Percentiles rank a stretch among this genome's conserved stretches.
Evolutionary conservation across 768 basidiomycete species (phyloP).

Genomic region (Pulveroboletus sp.): DNA sequence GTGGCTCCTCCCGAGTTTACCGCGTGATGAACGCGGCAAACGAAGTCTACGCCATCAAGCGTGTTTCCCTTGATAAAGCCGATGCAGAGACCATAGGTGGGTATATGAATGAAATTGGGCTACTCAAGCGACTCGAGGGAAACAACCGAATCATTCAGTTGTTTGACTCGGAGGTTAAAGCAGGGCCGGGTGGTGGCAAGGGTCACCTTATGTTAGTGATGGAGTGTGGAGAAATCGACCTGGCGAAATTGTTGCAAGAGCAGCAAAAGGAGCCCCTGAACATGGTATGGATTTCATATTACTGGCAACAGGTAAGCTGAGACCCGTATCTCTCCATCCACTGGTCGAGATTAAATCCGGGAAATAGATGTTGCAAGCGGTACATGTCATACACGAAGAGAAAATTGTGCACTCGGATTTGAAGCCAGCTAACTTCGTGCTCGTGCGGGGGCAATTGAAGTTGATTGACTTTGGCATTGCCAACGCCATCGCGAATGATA

Average conservation of each 20-base stretch:
- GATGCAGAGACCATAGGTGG: conserved; percentile 86
- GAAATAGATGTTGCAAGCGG: conserved; percentile 90
- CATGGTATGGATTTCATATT: conserved; percentile 92
- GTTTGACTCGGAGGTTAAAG: conserved; percentile 84
- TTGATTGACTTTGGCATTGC: conserved; percentile 99
- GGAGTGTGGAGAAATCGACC: conserved; percentile 95
- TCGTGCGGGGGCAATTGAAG: conserved; percentile 93
- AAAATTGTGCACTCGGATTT: conserved; percentile 98
- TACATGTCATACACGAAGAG: conserved; percentile 97
- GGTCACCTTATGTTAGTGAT: conserved; percentile 82
- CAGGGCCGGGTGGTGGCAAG: conserved; percentile 57
- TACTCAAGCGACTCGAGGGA: conserved; percentile 90
- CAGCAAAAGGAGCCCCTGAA: conserved; percentile 81
- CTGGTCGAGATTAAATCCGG: background rate
- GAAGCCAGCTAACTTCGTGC: conserved; percentile 97
- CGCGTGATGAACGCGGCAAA: conserved; percentile 75
- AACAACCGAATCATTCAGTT: conserved; percentile 89
- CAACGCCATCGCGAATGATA: conserved; percentile 97
- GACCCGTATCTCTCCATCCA: background rate
- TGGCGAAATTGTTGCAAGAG: conserved; percentile 78
- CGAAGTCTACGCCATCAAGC: conserved; percentile 87
- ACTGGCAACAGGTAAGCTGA: conserved; percentile 86
- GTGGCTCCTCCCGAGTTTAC: conserved; percentile 94
- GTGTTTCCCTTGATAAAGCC: conserved; percentile 83
- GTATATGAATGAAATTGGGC: conserved; percentile 94